Base-by-base conservation (phyloP, 768 basidiomycete genomes). In the Pleurotus tuoliensis region DNA sequence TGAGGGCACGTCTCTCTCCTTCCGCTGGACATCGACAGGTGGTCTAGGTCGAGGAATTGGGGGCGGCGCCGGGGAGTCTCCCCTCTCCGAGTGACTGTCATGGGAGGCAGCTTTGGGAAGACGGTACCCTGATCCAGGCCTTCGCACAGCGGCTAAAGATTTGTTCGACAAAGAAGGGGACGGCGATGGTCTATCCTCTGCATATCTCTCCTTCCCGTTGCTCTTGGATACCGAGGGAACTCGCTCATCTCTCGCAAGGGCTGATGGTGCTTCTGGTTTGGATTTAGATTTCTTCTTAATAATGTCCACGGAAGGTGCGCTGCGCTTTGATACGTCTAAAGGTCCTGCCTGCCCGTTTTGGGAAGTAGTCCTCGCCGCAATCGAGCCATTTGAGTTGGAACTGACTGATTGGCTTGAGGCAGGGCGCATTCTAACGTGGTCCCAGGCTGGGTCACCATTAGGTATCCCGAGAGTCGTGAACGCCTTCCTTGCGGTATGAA, bases 381-480 rank as follows among this genome's bases (percentile, higher is more conserved):
- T 56, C 16, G 56, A 38, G 37, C 60, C 59, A 50, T 44, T 40
- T 24, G 59, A 39, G 7, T 24, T 24, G 51, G 25, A 20, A 27
- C 41, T 56, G 0, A 57, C 52, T 15, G 58, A 38, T 37, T 47
- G 18, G 18, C 22, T 56, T 49, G 61, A 58, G 15, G 61, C 37
- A 27, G 59, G 62, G 37, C 71, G 70, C 55, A 62, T 69, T 38
- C 65, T 61, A 13, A 84, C 76, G 61, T 85, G 76, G 9, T 74
- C 67, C 88, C 89, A 91, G n/a, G 74, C 71, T 4, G 83, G 74
- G 67, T 90, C 84, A 13, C 71, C 76, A 56, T 84, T 76, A 20
- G 82, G 81, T 58, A 89, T 81, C 22, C 76, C 77, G 52, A 88
- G 70, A 25, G 65, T 66, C 34, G 68, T 71, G 62, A 87, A 76